phyloP scores from a whole-genome alignment of 2,329 filamentous ascomycete species.

The Apiospora phragmitis region DNA sequence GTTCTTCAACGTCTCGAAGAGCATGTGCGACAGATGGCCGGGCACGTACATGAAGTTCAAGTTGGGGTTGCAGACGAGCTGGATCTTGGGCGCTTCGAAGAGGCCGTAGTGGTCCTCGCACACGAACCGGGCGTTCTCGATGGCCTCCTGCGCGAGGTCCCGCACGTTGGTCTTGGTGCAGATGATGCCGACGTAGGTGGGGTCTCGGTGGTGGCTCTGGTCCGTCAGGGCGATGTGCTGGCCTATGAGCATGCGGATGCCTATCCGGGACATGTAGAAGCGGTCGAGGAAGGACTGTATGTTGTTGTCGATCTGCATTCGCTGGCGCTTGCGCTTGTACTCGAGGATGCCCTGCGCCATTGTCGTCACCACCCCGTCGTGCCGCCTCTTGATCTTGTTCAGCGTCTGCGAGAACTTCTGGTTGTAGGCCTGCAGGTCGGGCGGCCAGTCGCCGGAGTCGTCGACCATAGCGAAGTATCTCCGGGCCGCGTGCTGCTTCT shows the following conservation, averaged over 20 bases:
- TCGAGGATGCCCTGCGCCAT: slow-evolving; percentile 97
- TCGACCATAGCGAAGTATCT: slow-evolving; percentile 93
- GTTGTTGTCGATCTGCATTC: slow-evolving; percentile 97
- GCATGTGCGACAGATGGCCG: slow-evolving; percentile 98
- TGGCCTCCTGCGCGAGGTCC: slow-evolving; percentile 93
- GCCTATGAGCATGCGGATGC: slow-evolving; percentile 98
- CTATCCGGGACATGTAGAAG: slow-evolving; percentile 99
- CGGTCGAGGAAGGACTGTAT: slow-evolving; percentile 97
- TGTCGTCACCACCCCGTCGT: slow-evolving; percentile 96
- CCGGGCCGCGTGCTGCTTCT: slow-evolving; percentile 56
- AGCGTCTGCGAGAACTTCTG: slow-evolving; percentile 84
- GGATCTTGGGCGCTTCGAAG: slow-evolving; percentile 94
- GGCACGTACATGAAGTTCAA: slow-evolving; percentile 99
- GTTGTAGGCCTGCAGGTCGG: slow-evolving; percentile 93
- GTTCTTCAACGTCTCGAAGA: slow-evolving; percentile 99
- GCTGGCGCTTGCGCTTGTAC: slow-evolving; percentile 94
- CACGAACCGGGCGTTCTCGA: slow-evolving; percentile 98
- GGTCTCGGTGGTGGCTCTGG: slow-evolving; percentile 84
- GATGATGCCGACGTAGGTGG: slow-evolving; percentile 96
- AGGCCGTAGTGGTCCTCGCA: slow-evolving; percentile 98
- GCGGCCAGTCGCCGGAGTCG: slow-evolving; percentile 86
- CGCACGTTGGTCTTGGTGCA: slow-evolving; percentile 98
- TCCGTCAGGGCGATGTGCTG: slow-evolving; percentile 97
- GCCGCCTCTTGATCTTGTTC: slow-evolving; percentile 90
- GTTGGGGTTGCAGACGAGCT: slow-evolving; percentile 91